Base-by-base conservation (phyloP, 1,284 basidiomycete species). In the Ganoderma meredithae region DNA sequence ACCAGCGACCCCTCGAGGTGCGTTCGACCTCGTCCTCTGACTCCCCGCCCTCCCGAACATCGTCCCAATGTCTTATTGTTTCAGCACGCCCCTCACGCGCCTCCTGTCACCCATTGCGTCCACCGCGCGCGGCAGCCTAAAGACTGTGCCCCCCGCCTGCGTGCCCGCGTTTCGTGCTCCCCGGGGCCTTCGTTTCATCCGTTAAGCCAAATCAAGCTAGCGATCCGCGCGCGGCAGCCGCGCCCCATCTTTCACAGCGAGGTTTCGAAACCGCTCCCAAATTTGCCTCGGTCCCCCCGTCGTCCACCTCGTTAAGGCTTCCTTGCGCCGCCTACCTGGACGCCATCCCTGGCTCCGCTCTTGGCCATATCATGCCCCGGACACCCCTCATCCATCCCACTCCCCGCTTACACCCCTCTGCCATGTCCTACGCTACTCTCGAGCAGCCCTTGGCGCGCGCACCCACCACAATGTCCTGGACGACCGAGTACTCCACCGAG, bases 401-500 rank as follows among this genome's bases (percentile, higher is more conserved):
- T 33, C 69, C 70, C 64, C 71, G 71, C 44, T 63, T 70, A 15
- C 68, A 72, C 59, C 70, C 73, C 59, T 66, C 72, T 52, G 66
- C 72, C 64, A 74, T 75, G 72, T 66, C 72, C 12, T 71, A 69
- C 63, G 63, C 67, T 56, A 67, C 72, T 13, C 67, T 77, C 58
- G 72, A 75, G 58, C 68, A 73, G 36, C 72, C 73, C 19, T 71
- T 70, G 39, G 41, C 73, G 27, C 69, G 76, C 64, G 61, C 73
- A 22, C 61, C 72, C 8, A 68, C 73, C 36, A 63, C 72, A 39
- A 74, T 68, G 65, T 73, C 76, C 62, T 76, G 76, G 76, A 73
- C 73, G n/a, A 73, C 75, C 43, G 75, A 76, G 53, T 74, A 69
- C 52, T 73, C 74, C 39, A 43, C 58, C 13, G 75, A 76, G 33